Evolutionary conservation across 495 filamentous ascomycete species (phyloP).

Genomic region (Bacidia gigantensis): DNA sequence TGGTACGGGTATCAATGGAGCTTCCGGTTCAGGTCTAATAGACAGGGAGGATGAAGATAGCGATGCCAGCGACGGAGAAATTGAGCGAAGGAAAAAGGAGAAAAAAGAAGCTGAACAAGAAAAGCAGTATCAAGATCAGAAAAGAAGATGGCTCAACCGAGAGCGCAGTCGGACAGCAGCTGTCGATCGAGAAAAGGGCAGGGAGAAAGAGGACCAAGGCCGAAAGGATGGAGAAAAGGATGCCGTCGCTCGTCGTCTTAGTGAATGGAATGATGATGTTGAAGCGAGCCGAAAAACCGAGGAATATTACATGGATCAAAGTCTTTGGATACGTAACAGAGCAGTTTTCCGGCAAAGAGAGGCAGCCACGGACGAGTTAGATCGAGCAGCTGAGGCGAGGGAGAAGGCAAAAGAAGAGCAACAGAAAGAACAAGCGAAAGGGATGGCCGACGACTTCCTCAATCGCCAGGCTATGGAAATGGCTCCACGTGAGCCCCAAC

Average conservation of each 20-base stretch:
- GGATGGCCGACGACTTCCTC: slow-evolving; percentile 87
- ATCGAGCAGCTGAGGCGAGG: slow-evolving; percentile 62
- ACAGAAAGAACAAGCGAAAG: slow-evolving; percentile 64
- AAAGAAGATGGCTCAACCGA: slow-evolving; percentile 78
- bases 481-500: slow-evolving; percentile 63
- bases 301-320: slow-evolving; percentile 77
- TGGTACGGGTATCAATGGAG: slow-evolving; percentile 55
- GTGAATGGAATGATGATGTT: slow-evolving; percentile 78
- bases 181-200: slow-evolving; percentile 64
- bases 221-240: slow-evolving; percentile 45
- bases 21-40: slow-evolving; percentile 30
- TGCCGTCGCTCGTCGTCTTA: slow-evolving; percentile 56
- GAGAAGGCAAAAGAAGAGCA: slow-evolving; percentile 55
- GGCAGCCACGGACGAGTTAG: slow-evolving; percentile 59
- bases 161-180: slow-evolving; percentile 74
- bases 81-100: slow-evolving; percentile 56
- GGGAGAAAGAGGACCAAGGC: slow-evolving; percentile 57
- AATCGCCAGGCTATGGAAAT: slow-evolving; percentile 79
- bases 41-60: slow-evolving; percentile 74
- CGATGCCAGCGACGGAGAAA: slow-evolving; percentile 76
- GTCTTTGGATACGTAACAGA: slow-evolving; percentile 72
- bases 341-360: slow-evolving; percentile 59
- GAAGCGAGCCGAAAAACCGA: slow-evolving; percentile 59
- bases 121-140: slow-evolving; percentile 71
- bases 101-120: slow-evolving; percentile 65